Evolutionary conservation across 2,329 filamentous ascomycete genomes (phyloP).

Genomic region (Stemphylium beticola): DNA sequence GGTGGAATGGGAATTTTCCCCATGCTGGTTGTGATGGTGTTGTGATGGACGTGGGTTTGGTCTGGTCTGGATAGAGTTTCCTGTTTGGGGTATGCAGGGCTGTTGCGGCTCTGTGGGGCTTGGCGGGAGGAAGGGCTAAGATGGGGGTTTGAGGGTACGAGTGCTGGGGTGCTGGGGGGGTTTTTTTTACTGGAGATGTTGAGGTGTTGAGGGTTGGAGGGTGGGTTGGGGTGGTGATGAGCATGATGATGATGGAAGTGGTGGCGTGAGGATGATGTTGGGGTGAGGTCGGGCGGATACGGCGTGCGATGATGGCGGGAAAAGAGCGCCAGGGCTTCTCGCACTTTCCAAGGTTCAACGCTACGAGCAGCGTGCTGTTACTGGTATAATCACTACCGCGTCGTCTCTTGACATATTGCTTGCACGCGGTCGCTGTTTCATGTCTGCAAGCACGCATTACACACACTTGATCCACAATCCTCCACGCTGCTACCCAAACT

Average conservation of each 20-base stretch:
- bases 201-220: background rate
- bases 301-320: background rate
- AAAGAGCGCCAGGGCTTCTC: no score
- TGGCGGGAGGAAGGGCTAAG: background rate
- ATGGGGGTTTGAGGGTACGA: background rate
- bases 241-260: background rate
- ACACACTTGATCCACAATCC: no score
- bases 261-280: background rate
- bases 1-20: background rate
- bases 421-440: background rate
- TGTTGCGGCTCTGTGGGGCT: background rate
- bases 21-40: background rate
- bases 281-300: background rate
- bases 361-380: background rate
- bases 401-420: background rate
- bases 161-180: background rate
- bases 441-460: no score
- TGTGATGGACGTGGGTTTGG: background rate
- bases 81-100: background rate
- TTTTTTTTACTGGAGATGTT: background rate
- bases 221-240: background rate
- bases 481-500: background rate
- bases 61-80: constrained; percentile 9
- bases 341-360: background rate
- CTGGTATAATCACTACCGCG: no score